Evolutionary conservation across 2,329 filamentous ascomycete genomes (phyloP).

Genomic region (Botrytis porri): DNA sequence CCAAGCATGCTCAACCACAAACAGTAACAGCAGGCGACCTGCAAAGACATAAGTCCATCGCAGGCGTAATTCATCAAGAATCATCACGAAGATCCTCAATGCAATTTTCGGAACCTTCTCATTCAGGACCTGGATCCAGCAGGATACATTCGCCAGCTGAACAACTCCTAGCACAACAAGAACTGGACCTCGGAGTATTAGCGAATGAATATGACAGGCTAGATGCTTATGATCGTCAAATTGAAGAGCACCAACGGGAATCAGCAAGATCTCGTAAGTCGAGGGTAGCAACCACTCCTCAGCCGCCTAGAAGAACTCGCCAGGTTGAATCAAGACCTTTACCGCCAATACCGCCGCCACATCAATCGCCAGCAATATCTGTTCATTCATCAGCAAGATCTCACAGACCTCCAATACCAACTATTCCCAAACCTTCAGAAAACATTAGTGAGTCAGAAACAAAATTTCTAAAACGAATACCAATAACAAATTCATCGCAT

Average conservation of each 20-base stretch:
- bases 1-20: neutral
- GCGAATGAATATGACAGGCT: neutral
- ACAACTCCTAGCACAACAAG: neutral
- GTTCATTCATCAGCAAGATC: neutral
- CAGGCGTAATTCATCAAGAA: neutral
- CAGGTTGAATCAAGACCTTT: neutral
- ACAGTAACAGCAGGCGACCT: neutral
- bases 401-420: neutral
- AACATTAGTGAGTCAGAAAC: neutral
- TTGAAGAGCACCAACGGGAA: too few species aligned
- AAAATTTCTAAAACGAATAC: accelerated
- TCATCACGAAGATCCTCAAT: neutral
- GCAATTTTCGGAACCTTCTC: neutral
- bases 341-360: too few species aligned
- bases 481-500: neutral
- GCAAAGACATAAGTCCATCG: neutral
- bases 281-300: neutral
- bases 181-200: accelerated
- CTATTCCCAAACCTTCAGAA: neutral
- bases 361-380: too few species aligned
- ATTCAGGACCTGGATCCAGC: neutral
- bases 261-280: neutral
- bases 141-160: neutral
- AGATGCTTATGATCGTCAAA: neutral
- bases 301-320: neutral